Conservation (phyloP, 1,284 basidiomycete genomes). For the Laetiporus sulphureus region DNA sequence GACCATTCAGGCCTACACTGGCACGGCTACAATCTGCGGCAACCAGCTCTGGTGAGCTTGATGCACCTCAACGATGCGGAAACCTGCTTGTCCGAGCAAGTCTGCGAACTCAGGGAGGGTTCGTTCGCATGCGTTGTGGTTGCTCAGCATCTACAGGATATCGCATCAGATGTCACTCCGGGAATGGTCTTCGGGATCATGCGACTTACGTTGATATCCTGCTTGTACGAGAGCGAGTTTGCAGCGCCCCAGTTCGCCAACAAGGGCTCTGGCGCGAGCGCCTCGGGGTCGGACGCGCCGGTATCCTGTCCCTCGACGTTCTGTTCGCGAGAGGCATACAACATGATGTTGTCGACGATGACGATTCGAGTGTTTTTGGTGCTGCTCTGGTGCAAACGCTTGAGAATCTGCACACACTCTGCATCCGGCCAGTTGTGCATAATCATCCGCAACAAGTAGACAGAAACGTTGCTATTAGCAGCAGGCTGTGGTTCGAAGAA, state of each 20-base stretch:
- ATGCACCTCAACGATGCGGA: slow-evolving; percentile 9
- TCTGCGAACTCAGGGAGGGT: slow-evolving; percentile 9
- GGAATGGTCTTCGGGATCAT: neutral
- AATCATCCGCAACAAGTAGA: slow-evolving; percentile 61
- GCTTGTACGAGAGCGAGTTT: slow-evolving; percentile 10
- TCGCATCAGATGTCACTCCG: no score
- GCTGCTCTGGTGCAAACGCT: slow-evolving; percentile 4
- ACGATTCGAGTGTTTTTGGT: slow-evolving; percentile 8
- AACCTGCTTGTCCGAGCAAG: slow-evolving; percentile 6
- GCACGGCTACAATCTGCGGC: slow-evolving; percentile 11
- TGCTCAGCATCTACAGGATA: slow-evolving; percentile 8
- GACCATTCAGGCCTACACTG: slow-evolving; percentile 6
- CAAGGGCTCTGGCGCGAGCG: slow-evolving; percentile 8
- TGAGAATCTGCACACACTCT: slow-evolving; percentile 12
- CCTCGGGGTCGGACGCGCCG: slow-evolving; percentile 3
- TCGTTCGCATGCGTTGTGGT: slow-evolving; percentile 11
- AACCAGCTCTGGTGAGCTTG: slow-evolving; percentile 10
- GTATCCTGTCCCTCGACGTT: slow-evolving; percentile 4
- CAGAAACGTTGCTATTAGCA: slow-evolving; percentile 26
- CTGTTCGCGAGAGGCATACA: slow-evolving; percentile 9
- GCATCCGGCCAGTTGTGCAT: slow-evolving; percentile 68
- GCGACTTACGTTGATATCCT: slow-evolving; percentile 9
- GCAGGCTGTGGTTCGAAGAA: slow-evolving; percentile 57
- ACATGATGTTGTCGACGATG: slow-evolving; percentile 12
- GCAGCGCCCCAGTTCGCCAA: slow-evolving; percentile 12